Evolutionary conservation across 345 rosid genomes (phyloP), one percentile per base, ranked within the genome.

Genomic region (Cochlearia excelsa): DNA sequence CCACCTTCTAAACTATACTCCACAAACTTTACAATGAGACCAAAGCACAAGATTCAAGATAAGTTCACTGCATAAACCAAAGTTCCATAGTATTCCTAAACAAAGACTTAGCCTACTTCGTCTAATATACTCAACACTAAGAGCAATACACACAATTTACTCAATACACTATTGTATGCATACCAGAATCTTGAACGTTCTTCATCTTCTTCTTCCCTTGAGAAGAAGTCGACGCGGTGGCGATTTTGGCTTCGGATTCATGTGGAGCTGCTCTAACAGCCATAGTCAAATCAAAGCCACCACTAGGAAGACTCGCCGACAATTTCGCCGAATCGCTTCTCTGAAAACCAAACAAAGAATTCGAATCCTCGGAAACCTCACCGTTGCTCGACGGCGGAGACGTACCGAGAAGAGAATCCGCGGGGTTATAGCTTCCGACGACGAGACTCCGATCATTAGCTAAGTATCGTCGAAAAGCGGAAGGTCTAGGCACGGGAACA

Each of bases 201-300:
- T 53, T 59, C 61, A 51, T 68, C 26, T 53, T 59, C 61, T 54
- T 68, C 26, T 52, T 52, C 49, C 1, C 72, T 31, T 71, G 57
- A 26, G 57, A 62, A 68, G 61, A 62, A 68, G 61, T 41, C 26
- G 63, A 46, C 0, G 49, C 6, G 5, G 10, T 54, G n/a, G 6
- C 50, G 28, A 28, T 34, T 38, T 16, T 43, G 0, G 48, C 47
- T 30, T 49, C 44, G 1, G 61, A 9, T 9, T 37, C 71, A 39
- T 37, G 74, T 0, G 74, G 51, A 58, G 48, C 57, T 54, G 48
- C 57, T 54, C 35, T 63, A n/a, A 63, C 57, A 23, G 71, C 23
- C 26, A 83, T 39, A 26, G 90, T 81, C 78, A 91, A 81, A 70
- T 88, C 82, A 30, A 90, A 85, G 1, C 84, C 82, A 6, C 97